Evolutionary conservation across 2,329 filamentous ascomycete species (phyloP).

Genomic region (Dichotomopilus funicola): DNA sequence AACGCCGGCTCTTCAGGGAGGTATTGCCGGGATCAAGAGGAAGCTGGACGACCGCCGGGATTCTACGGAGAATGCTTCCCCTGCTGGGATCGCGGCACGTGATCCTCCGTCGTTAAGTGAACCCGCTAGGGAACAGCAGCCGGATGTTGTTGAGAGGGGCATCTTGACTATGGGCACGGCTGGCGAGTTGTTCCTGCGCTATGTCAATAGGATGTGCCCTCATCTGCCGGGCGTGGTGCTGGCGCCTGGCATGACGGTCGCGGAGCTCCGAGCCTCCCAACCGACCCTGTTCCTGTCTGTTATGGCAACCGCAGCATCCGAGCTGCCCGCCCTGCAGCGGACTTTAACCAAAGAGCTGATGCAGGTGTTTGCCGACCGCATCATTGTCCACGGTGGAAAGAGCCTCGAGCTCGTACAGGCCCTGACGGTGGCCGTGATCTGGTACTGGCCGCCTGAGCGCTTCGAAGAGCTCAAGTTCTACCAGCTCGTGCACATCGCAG

Average conservation of each 20-base stretch:
- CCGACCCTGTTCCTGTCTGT: conserved; percentile 66
- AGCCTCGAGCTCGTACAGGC: conserved; percentile 77
- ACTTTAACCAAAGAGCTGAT: conserved; percentile 63
- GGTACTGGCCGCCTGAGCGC: conserved; percentile 78
- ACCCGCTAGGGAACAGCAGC: conserved; percentile 1
- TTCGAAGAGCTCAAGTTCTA: conserved; percentile 88
- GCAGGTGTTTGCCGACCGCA: conserved; percentile 64
- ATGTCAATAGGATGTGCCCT: conserved; percentile 51
- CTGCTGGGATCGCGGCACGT: background rate
- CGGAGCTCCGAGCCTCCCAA: conserved; percentile 50
- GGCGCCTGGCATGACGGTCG: conserved; percentile 44
- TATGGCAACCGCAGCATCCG: conserved; percentile 58
- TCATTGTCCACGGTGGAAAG: conserved; percentile 72
- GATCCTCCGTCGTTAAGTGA: background rate
- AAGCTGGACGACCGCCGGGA: conserved; percentile 6
- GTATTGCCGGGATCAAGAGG: conserved; percentile 5
- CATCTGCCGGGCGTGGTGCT: conserved; percentile 61
- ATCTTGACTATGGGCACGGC: conserved; percentile 52
- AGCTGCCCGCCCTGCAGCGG: conserved; percentile 50
- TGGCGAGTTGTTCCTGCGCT: conserved; percentile 49
- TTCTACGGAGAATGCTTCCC: background rate
- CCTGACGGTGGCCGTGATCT: conserved; percentile 67
- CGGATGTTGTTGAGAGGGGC: conserved; percentile 54
- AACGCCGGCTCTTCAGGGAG: no score
- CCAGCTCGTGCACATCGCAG: conserved; percentile 74